Percentiles rank a stretch among this genome's conserved stretches.
phyloP scores from a whole-genome alignment of 2,329 filamentous ascomycete species.

The Claviceps sp. region DNA sequence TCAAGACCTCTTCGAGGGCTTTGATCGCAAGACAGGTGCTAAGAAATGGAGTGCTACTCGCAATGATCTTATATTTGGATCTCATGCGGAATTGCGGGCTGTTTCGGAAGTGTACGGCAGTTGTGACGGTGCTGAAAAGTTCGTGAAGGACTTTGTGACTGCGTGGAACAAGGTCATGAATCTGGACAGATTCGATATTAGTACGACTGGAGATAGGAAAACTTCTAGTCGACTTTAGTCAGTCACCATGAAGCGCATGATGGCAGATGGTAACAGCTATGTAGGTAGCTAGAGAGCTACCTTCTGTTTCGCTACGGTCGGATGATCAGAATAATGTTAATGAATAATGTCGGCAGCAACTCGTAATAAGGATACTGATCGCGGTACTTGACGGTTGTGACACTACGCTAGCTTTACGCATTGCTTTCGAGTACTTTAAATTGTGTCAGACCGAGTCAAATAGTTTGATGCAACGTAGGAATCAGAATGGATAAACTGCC shows the following conservation, averaged over 20 bases:
- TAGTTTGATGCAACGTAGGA: no score
- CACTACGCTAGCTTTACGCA: no score
- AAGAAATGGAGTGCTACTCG: constrained; percentile 60
- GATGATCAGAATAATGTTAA: no score
- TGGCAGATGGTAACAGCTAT: no score
- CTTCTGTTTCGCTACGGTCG: no score
- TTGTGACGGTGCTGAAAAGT: constrained; percentile 45
- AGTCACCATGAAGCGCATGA: neutral
- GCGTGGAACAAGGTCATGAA: constrained; percentile 68
- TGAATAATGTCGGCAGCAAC: no score
- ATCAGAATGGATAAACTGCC: no score
- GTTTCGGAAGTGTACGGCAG: constrained; percentile 56
- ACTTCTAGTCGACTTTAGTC: constrained; percentile 10
- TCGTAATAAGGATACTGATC: no score
- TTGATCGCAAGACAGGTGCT: constrained; percentile 49
- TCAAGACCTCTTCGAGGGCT: constrained; percentile 47
- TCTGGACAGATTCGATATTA: constrained; percentile 54
- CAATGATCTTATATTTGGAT: constrained; percentile 56
- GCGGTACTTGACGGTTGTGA: no score
- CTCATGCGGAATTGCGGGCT: constrained; percentile 61
- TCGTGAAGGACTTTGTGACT: constrained; percentile 56
- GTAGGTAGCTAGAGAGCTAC: no score
- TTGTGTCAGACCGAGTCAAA: no score
- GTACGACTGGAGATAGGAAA: constrained; percentile 6
- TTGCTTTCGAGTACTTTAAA: no score